Evolutionary conservation across 371 early-diverging fungal species (phyloP).

Genomic region (Mortierella sp.): DNA sequence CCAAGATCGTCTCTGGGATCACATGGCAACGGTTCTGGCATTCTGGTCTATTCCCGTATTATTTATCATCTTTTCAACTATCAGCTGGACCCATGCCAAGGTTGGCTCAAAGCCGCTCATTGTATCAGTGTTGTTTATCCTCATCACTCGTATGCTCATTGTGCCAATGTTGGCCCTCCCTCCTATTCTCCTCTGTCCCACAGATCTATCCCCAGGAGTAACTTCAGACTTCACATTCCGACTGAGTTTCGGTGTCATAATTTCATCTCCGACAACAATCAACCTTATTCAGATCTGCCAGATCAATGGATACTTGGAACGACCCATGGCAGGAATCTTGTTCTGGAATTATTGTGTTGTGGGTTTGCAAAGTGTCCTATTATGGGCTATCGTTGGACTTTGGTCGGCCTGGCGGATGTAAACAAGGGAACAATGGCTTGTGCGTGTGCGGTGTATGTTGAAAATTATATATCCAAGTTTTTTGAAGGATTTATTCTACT

Average conservation of each 20-base stretch:
- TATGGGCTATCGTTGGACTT: conserved; percentile 63
- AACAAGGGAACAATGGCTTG: too few relatives aligned
- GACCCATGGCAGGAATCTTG: conserved; percentile 67
- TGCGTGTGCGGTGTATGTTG: too few relatives aligned
- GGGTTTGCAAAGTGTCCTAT: conserved; percentile 65
- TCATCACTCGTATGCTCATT: conserved; percentile 63
- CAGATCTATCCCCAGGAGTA: conserved; percentile 58
- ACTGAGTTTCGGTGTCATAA: conserved; percentile 63
- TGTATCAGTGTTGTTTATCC: conserved; percentile 56
- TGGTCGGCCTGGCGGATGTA: conserved; percentile 25
- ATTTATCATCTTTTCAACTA: conserved; percentile 64
- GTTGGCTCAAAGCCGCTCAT: conserved; percentile 56
- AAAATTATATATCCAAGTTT: too few relatives aligned
- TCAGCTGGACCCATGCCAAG: conserved; percentile 65
- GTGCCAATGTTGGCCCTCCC: conserved; percentile 64
- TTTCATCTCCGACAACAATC: conserved; percentile 70
- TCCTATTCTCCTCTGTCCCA: conserved; percentile 58
- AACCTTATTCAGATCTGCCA: conserved; percentile 71
- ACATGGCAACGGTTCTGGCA: conserved; percentile 68
- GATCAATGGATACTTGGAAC: conserved; percentile 67
- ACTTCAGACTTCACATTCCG: conserved; percentile 68
- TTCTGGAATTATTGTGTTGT: conserved; percentile 74
- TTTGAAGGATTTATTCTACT: too few relatives aligned
- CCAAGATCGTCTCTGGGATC: conserved; percentile 74
- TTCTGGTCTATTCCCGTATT: conserved; percentile 82